Evolutionary conservation across 2,329 filamentous ascomycete genomes (phyloP).

Genomic region (Lachnellula arida): DNA sequence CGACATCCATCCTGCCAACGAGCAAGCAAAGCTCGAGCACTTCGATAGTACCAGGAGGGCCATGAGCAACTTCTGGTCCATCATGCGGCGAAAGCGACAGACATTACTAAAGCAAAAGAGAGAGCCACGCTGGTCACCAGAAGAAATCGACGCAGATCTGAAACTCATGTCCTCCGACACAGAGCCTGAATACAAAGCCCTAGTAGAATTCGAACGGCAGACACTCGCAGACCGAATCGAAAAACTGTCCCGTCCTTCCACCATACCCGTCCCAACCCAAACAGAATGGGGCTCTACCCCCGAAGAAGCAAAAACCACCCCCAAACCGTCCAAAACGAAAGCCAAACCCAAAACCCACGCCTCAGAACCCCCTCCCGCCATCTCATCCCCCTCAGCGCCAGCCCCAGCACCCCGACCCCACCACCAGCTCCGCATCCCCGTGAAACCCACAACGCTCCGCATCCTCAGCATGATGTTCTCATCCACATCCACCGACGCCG

Average conservation of each 20-base stretch:
- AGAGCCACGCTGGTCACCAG: not conserved
- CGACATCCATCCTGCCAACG: slow-evolving; percentile 2
- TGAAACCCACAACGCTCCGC: not conserved
- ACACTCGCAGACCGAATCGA: slow-evolving; percentile 2
- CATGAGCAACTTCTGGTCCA: not conserved
- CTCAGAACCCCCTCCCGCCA: not conserved
- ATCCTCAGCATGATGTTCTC: slow-evolving; percentile 4
- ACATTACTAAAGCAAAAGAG: not conserved
- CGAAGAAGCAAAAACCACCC: not conserved
- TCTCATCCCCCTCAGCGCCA: too few species aligned
- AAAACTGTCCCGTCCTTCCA: not conserved
- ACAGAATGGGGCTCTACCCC: slow-evolving; percentile 1
- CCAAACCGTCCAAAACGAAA: not conserved
- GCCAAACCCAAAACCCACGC: not conserved
- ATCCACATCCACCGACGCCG: not conserved
- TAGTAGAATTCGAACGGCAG: not conserved
- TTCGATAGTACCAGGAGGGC: not conserved
- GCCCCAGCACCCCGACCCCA: too few species aligned
- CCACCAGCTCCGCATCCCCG: too few species aligned
- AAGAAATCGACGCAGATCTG: not conserved
- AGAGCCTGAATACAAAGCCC: not conserved
- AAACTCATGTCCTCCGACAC: slow-evolving; percentile 3
- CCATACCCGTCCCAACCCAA: not conserved
- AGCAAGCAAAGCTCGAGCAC: slow-evolving; percentile 1
- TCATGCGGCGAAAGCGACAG: slow-evolving; percentile 2